phyloP scores from a whole-genome alignment of 1,139 yeast species.

The Torulaspora globosa region DNA sequence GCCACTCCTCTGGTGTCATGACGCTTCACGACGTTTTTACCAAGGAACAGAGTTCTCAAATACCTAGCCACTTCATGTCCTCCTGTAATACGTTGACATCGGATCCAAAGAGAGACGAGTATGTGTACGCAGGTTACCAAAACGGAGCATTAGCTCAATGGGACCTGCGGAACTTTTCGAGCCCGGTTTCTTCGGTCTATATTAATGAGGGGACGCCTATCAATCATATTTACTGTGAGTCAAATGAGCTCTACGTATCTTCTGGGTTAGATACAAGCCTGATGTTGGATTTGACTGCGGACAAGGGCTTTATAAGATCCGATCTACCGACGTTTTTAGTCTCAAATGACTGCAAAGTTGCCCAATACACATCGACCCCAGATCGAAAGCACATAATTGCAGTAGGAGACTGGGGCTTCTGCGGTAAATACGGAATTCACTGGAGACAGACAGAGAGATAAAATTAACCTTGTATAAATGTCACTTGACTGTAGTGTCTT shows the following conservation, averaged over 20 bases:
- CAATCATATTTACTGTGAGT: conserved; percentile 12
- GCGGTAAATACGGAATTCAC: conserved; percentile 12
- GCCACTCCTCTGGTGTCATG: conserved; percentile 49
- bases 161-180: conserved; percentile 36
- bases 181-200: conserved; percentile 16
- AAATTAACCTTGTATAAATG: neutral
- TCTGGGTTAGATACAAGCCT: conserved; percentile 26
- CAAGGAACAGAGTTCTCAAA: conserved; percentile 24
- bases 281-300: conserved; percentile 10
- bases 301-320: conserved; percentile 1
- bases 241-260: conserved; percentile 19
- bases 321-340: conserved; percentile 23
- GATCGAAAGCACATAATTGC: conserved; percentile 15
- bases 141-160: conserved; percentile 45
- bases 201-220: conserved; percentile 22
- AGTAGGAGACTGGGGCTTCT: conserved; percentile 26
- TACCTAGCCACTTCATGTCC: conserved; percentile 23
- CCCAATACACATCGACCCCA: conserved; percentile 16
- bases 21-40: conserved; percentile 39
- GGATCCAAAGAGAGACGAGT: conserved; percentile 22
- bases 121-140: conserved; percentile 44
- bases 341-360: conserved; percentile 20
- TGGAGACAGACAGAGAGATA: neutral
- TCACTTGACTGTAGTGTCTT: no score
- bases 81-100: conserved; percentile 23